Evolutionary conservation across 495 filamentous ascomycete genomes (phyloP).

Genomic region (Margaritispora aquatica): DNA sequence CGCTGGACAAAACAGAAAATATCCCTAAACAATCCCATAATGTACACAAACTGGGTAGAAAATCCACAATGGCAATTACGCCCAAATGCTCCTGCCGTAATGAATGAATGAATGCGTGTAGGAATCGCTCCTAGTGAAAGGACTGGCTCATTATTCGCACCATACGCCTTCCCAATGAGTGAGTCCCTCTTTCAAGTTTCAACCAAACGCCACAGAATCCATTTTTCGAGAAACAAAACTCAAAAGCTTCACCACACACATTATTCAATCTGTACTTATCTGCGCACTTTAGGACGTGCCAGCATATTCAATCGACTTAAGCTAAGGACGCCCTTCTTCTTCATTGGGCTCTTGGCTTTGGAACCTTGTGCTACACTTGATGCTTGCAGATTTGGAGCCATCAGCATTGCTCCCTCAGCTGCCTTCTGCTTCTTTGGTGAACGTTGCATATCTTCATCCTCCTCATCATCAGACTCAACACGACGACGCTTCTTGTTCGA

Average conservation of each 20-base stretch:
- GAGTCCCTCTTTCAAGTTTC: too few species aligned
- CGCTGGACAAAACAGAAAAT: neutral
- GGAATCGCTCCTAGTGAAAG: neutral
- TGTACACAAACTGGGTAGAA: neutral
- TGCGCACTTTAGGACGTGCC: slow-evolving; percentile 42
- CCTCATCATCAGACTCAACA: slow-evolving; percentile 42
- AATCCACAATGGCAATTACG: neutral
- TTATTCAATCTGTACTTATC: slow-evolving; percentile 4
- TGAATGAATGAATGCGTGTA: neutral
- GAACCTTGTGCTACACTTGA: neutral
- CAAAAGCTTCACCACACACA: slow-evolving; percentile 1
- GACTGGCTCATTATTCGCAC: neutral
- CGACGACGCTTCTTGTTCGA: slow-evolving; percentile 67
- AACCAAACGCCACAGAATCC: neutral
- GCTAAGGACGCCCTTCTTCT: slow-evolving; percentile 30
- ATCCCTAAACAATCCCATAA: neutral
- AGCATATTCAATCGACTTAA: slow-evolving; percentile 47
- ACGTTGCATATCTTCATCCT: slow-evolving; percentile 26
- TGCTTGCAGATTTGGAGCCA: slow-evolving; percentile 14
- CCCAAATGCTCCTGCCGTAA: neutral
- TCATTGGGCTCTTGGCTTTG: slow-evolving; percentile 11
- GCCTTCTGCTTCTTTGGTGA: slow-evolving; percentile 38
- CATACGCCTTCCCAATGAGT: neutral
- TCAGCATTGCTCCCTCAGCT: slow-evolving; percentile 16
- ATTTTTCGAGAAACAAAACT: neutral